These are phyloP conservation scores for Tympanopsis confertula DNA, from an alignment of 2,329 filamentous ascomycete genomes.

Conservation along the genomic window DNA sequence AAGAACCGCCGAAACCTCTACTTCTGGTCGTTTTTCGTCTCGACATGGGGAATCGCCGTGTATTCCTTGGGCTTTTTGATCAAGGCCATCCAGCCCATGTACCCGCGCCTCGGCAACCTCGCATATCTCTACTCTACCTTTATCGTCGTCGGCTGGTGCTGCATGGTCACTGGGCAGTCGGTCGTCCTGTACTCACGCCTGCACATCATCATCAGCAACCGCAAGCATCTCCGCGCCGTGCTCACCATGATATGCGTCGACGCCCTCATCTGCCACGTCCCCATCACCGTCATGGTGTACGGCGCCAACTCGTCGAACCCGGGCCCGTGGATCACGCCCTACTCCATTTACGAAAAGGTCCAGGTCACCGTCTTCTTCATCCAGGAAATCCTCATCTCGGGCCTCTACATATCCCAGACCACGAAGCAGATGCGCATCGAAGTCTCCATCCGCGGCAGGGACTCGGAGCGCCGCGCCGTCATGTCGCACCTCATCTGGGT, in stretches of 20 bases:
- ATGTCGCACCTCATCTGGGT: slow-evolving; percentile 30
- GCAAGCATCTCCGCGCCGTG: slow-evolving; percentile 28
- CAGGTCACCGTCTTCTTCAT: slow-evolving; percentile 3
- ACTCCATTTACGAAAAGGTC: slow-evolving; percentile 24
- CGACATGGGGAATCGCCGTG: slow-evolving; percentile 4
- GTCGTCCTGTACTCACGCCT: slow-evolving; percentile 43
- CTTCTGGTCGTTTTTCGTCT: slow-evolving; percentile 6
- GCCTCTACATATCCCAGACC: slow-evolving; percentile 3
- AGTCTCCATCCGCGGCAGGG: slow-evolving; percentile 1
- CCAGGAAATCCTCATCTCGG: slow-evolving; percentile 4
- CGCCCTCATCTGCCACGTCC: slow-evolving; percentile 32
- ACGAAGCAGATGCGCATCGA: slow-evolving; percentile 1
- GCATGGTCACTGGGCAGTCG: slow-evolving; percentile 42
- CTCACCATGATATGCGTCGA: slow-evolving; percentile 39
- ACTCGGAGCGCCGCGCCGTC: slow-evolving; percentile 11
- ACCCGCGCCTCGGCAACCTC: slow-evolving; percentile 25
- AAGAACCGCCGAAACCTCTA: slow-evolving; percentile 5
- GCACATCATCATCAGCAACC: slow-evolving; percentile 36
- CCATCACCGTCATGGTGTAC: slow-evolving; percentile 35
- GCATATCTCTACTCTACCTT: slow-evolving; percentile 21
- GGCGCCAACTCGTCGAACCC: slow-evolving; percentile 22
- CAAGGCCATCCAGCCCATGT: slow-evolving; percentile 15
- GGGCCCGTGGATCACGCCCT: slow-evolving; percentile 17
- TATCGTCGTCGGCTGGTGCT: slow-evolving; percentile 36
- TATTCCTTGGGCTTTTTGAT: slow-evolving; percentile 24